A percentile compares a stretch with the other conserved stretches of the same genome.
Evolutionary conservation across 768 basidiomycete genomes (phyloP).

Genomic region (Hygrocybe coccinea): DNA sequence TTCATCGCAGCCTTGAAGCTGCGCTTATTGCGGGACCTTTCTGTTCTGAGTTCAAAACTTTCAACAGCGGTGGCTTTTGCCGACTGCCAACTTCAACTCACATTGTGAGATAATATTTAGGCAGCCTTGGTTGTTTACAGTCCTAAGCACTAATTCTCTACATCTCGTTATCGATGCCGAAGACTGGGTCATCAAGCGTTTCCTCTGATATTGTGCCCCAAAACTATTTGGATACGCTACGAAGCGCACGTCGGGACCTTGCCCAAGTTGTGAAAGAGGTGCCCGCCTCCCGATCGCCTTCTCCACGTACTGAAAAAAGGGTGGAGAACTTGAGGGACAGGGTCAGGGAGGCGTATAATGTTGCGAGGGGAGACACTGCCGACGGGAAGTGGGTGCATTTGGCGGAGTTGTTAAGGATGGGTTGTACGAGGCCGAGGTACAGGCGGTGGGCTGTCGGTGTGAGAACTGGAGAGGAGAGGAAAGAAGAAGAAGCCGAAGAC

Average conservation of each 20-base stretch:
- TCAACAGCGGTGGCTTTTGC: too few relatives aligned
- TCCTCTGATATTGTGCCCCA: neutral
- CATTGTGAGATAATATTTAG: too few relatives aligned
- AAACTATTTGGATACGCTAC: neutral
- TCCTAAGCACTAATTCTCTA: too few relatives aligned
- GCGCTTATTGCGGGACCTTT: too few relatives aligned
- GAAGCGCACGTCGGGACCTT: slow-evolving; percentile 19
- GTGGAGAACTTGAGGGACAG: slow-evolving; percentile 29
- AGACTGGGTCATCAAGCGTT: too few relatives aligned
- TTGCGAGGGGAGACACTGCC: slow-evolving; percentile 36
- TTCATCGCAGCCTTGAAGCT: too few relatives aligned
- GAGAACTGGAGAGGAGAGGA: slow-evolving; percentile 18
- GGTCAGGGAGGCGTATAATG: slow-evolving; percentile 32
- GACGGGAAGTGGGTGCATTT: slow-evolving; percentile 47
- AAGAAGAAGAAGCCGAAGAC: slow-evolving; percentile 24
- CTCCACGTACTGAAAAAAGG: slow-evolving; percentile 15
- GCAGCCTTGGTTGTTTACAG: too few relatives aligned
- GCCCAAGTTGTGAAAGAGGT: slow-evolving; percentile 27
- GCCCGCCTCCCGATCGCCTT: slow-evolving; percentile 17
- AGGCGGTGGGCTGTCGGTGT: slow-evolving; percentile 25
- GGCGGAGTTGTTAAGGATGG: slow-evolving; percentile 36
- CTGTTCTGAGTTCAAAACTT: too few relatives aligned
- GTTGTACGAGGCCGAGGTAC: slow-evolving; percentile 36
- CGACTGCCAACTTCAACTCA: neutral
- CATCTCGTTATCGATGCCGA: too few relatives aligned